Conservation (phyloP, 768 basidiomycete genomes). For the Holtermanniella nyarrowii region DNA sequence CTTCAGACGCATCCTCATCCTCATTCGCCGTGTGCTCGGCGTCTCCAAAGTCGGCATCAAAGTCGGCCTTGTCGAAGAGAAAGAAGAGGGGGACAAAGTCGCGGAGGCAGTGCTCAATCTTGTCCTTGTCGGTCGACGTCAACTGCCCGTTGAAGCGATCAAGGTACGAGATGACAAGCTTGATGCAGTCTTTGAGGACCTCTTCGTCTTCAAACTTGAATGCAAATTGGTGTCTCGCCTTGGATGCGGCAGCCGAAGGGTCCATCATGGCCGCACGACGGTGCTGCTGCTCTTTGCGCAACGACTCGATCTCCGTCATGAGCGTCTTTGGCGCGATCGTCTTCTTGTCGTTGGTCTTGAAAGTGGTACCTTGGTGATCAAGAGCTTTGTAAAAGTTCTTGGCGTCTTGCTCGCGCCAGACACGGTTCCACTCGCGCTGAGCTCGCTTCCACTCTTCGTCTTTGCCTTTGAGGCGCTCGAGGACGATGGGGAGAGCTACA, state of each 20-base stretch:
- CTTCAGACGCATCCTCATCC: slow-evolving; percentile 59
- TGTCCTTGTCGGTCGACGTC: slow-evolving; percentile 63
- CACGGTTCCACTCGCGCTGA: slow-evolving; percentile 89
- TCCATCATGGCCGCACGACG: slow-evolving; percentile 34
- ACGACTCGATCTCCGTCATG: slow-evolving; percentile 37
- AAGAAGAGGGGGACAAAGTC: slow-evolving; percentile 73
- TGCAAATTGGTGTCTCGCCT: slow-evolving; percentile 61
- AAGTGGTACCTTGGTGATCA: slow-evolving; percentile 87
- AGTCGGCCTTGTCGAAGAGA: slow-evolving; percentile 45
- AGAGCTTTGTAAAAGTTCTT: slow-evolving; percentile 98
- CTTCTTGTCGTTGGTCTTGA: slow-evolving; percentile 89
- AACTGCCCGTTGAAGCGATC: slow-evolving; percentile 65
- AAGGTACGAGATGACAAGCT: slow-evolving; percentile 80
- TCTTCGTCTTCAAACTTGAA: slow-evolving; percentile 67
- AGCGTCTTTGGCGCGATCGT: slow-evolving; percentile 38
- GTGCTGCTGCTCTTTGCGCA: slow-evolving; percentile 39
- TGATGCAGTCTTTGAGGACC: slow-evolving; percentile 77
- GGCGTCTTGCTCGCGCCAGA: slow-evolving; percentile 88
- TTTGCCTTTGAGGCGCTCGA: slow-evolving; percentile 77
- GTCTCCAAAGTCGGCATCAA: slow-evolving; percentile 43
- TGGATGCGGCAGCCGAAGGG: slow-evolving; percentile 40
- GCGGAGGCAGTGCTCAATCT: slow-evolving; percentile 74
- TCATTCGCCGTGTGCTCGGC: slow-evolving; percentile 43
- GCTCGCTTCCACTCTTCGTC: slow-evolving; percentile 95
- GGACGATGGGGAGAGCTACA: slow-evolving; percentile 82